phyloP scores from a whole-genome alignment of 2,329 filamentous ascomycete species.

The Rasamsonia emersonii region DNA sequence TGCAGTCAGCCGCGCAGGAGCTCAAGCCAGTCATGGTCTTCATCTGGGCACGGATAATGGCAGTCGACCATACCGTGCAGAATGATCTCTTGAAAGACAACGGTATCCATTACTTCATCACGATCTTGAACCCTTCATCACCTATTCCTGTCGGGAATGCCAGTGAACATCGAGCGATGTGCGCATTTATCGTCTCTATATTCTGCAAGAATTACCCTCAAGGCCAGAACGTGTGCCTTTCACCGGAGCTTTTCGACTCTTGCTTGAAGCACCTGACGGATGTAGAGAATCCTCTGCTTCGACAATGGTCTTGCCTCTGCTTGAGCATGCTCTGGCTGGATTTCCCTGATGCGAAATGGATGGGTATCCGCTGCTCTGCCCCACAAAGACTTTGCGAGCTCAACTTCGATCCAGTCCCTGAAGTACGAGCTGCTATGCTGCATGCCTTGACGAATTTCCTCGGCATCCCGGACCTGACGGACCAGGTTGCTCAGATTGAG shows the following conservation, averaged over 20 bases:
- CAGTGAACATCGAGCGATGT: constrained; percentile 97
- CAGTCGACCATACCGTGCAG: constrained; percentile 90
- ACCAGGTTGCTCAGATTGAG: constrained; percentile 83
- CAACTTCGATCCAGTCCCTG: constrained; percentile 76
- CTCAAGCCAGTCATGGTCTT: constrained; percentile 99
- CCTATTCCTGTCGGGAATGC: constrained; percentile 77
- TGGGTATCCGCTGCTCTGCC: constrained; percentile 81
- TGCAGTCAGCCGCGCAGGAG: constrained; percentile 90
- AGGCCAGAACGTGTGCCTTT: constrained; percentile 84
- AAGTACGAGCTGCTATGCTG: constrained; percentile 87
- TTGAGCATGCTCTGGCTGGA: constrained; percentile 92
- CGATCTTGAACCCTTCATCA: constrained; percentile 77
- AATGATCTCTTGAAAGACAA: constrained; percentile 92
- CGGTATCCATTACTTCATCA: constrained; percentile 93
- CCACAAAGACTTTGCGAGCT: constrained; percentile 72
- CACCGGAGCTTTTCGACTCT: constrained; percentile 80
- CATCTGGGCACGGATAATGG: constrained; percentile 93
- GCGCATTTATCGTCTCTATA: constrained; percentile 93
- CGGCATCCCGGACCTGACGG: constrained; percentile 83
- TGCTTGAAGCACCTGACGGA: constrained; percentile 79
- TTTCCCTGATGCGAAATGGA: constrained; percentile 88
- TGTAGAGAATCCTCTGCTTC: constrained; percentile 74
- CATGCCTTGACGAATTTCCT: constrained; percentile 91
- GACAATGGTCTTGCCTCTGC: constrained; percentile 94
- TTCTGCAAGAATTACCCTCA: constrained; percentile 93